Base-by-base conservation (phyloP, 495 filamentous ascomycete genomes). In the Saxophila tyrrhenica region DNA sequence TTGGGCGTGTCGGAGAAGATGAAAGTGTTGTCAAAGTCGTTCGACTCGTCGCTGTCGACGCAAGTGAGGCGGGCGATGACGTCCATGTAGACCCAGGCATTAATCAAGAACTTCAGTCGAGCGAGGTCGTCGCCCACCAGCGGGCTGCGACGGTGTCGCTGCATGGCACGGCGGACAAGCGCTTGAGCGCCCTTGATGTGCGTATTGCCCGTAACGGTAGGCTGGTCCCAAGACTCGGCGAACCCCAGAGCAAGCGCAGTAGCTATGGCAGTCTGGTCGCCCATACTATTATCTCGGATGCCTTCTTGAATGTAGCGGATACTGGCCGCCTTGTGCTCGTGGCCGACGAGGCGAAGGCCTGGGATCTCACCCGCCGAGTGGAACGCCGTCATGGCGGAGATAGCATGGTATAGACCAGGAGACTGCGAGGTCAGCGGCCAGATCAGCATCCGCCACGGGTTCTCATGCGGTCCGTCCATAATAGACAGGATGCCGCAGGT, bases 51-150 rank as follows among this genome's bases (percentile, higher is more conserved):
- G 3, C 78, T 76, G 51, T 80, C 79, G 20, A 81, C 68, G 15
- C 83, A 83, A 0, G 85, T 89, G 29, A 90, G 67, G 11, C 84
- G 79, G 20, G 85, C 81, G 55, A 90, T 82, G 35, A 89, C 86
- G 67, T 90, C 84, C 80, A 88, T 85, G 60, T 89, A 90, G 17
- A 88, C 73, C 80, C 81, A 89, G 9, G 84, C 82, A 64, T 86
- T 89, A 64, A 83, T 84, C 39, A 90, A 69, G 61, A 89, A 89
- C 39, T 76, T 76, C 46, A 89, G 68, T 10, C 84, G 67, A 39
- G 72, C 67, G 17, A 80, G 64, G 25, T 83, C 78, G 19, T 74
- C 65, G 17, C 54, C 62, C 52, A 21, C 48, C 52, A 57, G 68
- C 29, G 29, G 61, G 54, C 20, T 55, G 21, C 65, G 54, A 67